Evolutionary conservation across 2,329 filamentous ascomycete genomes (phyloP).

Genomic region (Clonostachys sp.): DNA sequence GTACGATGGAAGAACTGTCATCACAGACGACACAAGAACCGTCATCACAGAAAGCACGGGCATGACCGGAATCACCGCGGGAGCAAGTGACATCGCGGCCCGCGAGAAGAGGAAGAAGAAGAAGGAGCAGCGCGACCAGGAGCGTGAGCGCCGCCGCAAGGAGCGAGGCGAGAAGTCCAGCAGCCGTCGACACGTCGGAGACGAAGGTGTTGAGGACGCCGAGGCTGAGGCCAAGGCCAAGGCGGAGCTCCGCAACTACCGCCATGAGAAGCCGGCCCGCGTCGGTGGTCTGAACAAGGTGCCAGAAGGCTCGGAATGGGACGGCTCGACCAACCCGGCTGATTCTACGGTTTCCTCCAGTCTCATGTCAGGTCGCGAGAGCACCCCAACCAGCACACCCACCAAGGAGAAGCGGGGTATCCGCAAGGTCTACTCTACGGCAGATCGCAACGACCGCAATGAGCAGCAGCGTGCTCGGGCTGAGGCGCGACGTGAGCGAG

Average conservation of each 20-base stretch:
- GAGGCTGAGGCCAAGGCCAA: slow-evolving; percentile 59
- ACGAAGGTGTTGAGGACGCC: slow-evolving; percentile 57
- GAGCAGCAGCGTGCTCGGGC: slow-evolving; percentile 50
- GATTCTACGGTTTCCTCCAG: slow-evolving; percentile 59
- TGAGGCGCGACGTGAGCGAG: slow-evolving; percentile 51
- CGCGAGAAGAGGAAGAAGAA: slow-evolving; percentile 53
- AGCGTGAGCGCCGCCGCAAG: slow-evolving; percentile 21
- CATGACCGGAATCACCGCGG: slow-evolving; percentile 52
- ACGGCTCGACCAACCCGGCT: slow-evolving; percentile 66
- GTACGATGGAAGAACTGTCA: neutral
- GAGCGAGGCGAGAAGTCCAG: slow-evolving; percentile 14
- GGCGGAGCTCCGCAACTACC: slow-evolving; percentile 74
- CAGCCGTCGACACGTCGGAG: slow-evolving; percentile 42
- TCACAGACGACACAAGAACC: slow-evolving; percentile 33
- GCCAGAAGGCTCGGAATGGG: slow-evolving; percentile 74
- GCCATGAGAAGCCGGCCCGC: slow-evolving; percentile 77
- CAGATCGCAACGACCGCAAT: slow-evolving; percentile 46
- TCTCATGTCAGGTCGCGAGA: slow-evolving; percentile 53
- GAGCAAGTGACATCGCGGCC: slow-evolving; percentile 49
- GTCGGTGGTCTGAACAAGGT: slow-evolving; percentile 87
- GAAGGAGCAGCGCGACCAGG: slow-evolving; percentile 38
- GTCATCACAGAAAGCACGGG: slow-evolving; percentile 37
- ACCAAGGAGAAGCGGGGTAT: slow-evolving; percentile 38
- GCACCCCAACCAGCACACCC: slow-evolving; percentile 50
- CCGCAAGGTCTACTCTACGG: slow-evolving; percentile 57